Evolutionary conservation across 495 filamentous ascomycete species (phyloP), one percentile per base, ranked within the genome.

Genomic region (Aspergillus baeticus): DNA sequence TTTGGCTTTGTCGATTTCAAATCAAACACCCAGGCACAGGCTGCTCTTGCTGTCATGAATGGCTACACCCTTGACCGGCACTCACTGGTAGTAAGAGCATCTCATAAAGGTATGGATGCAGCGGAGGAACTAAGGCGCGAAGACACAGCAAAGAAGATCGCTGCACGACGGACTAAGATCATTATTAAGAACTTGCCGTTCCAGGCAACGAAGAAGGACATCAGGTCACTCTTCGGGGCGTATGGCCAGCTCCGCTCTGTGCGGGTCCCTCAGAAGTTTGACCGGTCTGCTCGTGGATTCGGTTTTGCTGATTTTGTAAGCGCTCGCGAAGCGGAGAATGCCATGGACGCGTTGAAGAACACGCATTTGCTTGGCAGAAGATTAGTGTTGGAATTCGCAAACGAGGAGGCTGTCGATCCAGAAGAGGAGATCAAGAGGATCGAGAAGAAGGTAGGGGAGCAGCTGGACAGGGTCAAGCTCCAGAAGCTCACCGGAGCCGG

Each of bases 131-230:
- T 85, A 50, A 84, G 86, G 66, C 86, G 85, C 57, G 86, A 91
- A 54, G 92, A 96, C 62, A 82, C 81, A 17, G 85, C 85, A 53
- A 94, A 91, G 78, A 91, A 89, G 68, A 67, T 82, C 14, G 83
- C 86, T 3, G 82, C 80, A 21, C 83, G 84, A 62, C 80, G 83
- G 49, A 96, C 92, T 31, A 97, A 98, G 78, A 86, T 99, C 63
- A 88, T 98, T 70, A 90, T 98, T 78, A 98, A 98, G 79, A 99
- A 99, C 77, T 73, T 99, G 66, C 94, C 94, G 8, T 99, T 99
- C 76, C 89, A 98, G 73, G 87, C 88, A 10, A 88, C 84, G 38
- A 96, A 96, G 79, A 92, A 94, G 67, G 95, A 99, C 62, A 77
- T 99, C 29, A 83, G 88, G 37, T 77, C 85, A 14, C 78, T 99